Conservation (phyloP, 2,329 filamentous ascomycete species). For the Penicillium polonicum region DNA sequence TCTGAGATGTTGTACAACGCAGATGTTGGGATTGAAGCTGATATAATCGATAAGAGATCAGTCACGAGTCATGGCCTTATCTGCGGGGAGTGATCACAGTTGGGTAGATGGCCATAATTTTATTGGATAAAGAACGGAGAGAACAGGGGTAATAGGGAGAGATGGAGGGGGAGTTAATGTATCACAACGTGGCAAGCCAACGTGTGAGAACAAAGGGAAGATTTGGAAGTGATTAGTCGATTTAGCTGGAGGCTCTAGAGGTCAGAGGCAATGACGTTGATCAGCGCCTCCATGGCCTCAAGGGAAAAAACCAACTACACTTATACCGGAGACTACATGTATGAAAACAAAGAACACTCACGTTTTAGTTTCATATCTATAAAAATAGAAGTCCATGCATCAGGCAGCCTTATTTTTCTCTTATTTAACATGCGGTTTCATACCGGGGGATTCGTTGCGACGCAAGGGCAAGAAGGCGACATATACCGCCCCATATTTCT, state of each 20-base stretch:
- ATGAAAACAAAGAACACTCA: neutral
- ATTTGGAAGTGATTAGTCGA: neutral
- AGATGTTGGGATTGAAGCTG: constrained; percentile 4
- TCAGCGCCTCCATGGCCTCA: neutral
- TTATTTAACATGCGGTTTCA: neutral
- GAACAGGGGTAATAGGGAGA: neutral
- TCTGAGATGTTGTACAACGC: constrained; percentile 5
- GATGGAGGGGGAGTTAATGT: neutral
- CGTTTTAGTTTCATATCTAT: neutral
- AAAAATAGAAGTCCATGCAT: constrained; percentile 1
- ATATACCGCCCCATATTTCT: neutral
- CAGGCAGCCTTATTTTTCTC: neutral
- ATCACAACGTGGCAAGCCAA: neutral
- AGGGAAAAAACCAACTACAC: neutral
- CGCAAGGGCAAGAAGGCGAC: neutral
- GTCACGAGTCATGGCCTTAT: constrained; percentile 28
- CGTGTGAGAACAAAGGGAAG: neutral
- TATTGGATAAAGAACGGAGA: neutral
- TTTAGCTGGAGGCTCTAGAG: neutral
- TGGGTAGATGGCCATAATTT: neutral
- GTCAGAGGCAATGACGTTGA: constrained; percentile 8
- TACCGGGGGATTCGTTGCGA: neutral
- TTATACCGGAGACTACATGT: neutral
- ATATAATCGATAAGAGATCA: constrained; percentile 12
- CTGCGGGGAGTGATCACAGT: constrained; percentile 17